These are phyloP conservation scores for Daedaleopsis sinensis DNA, from an alignment of 768 basidiomycete genomes.

Conservation along the genomic window DNA sequence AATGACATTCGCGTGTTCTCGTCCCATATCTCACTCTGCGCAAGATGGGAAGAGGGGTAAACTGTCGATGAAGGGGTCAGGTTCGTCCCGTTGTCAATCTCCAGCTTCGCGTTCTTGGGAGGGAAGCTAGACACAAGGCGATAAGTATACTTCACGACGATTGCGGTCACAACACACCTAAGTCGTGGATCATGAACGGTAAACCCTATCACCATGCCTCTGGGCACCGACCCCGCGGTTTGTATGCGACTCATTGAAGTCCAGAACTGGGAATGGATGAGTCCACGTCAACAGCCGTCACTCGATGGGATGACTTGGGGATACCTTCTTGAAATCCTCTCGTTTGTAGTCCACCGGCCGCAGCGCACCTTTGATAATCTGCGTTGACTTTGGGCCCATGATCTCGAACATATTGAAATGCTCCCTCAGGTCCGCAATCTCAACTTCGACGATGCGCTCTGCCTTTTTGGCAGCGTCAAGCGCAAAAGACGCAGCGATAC, in stretches of 20 bases:
- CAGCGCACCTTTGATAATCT: slow-evolving; percentile 58
- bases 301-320: background rate
- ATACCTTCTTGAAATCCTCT: slow-evolving; percentile 62
- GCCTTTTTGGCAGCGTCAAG: slow-evolving; percentile 39
- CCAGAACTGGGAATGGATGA: slow-evolving; percentile 60
- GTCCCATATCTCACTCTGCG: slow-evolving; percentile 78
- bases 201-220: slow-evolving; percentile 78
- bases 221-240: slow-evolving; percentile 66
- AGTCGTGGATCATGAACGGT: slow-evolving; percentile 86
- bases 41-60: slow-evolving; percentile 60
- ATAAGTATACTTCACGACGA: background rate
- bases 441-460: slow-evolving; percentile 43
- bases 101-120: slow-evolving; percentile 69
- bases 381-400: slow-evolving; percentile 69
- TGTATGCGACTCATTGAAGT: slow-evolving; percentile 58
- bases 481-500: slow-evolving; percentile 50
- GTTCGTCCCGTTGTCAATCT: slow-evolving; percentile 29
- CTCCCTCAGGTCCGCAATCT: slow-evolving; percentile 72
- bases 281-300: background rate
- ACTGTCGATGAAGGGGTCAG: slow-evolving; percentile 38
- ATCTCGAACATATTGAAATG: slow-evolving; percentile 85
- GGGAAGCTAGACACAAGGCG: slow-evolving; percentile 62
- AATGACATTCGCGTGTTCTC: slow-evolving; percentile 52
- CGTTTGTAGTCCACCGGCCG: slow-evolving; percentile 52
- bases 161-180: slow-evolving; percentile 50